These are phyloP conservation scores for Pseudotsuga menziesii DNA, from an alignment of 75 land plant genomes.

Conservation along the genomic window DNA sequence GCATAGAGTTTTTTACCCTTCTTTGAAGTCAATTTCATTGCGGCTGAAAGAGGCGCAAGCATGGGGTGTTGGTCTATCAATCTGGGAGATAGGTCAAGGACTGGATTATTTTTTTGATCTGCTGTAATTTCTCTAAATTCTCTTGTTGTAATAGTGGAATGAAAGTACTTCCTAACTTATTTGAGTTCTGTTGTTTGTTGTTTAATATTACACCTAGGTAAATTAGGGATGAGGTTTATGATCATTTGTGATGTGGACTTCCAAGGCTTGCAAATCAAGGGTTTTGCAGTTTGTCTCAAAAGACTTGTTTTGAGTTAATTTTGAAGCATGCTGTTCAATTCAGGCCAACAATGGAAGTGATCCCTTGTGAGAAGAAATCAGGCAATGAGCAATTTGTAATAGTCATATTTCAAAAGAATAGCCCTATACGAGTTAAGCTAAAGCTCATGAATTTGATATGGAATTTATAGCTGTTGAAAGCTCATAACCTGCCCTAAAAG, in stretches of 20 bases:
- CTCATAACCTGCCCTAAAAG: background rate
- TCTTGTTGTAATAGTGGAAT: background rate
- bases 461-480: background rate
- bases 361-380: background rate
- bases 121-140: constrained; percentile 18
- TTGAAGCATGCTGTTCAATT: background rate
- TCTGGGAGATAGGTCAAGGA: constrained; percentile 98
- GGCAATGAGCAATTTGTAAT: background rate
- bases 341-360: background rate
- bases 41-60: constrained; percentile 65
- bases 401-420: background rate
- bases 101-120: constrained; percentile 90
- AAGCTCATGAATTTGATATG: background rate
- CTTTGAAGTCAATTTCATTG: constrained; percentile 51
- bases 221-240: background rate
- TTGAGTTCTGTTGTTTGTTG: background rate
- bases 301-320: background rate
- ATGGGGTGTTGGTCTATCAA: constrained; percentile 78
- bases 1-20: constrained; percentile 83
- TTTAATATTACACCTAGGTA: background rate
- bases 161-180: background rate
- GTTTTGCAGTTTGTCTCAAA: background rate
- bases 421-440: no score
- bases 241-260: background rate
- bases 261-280: background rate